These are phyloP conservation scores for Penicillium subrubescens DNA, from an alignment of 495 filamentous ascomycete genomes.

Conservation along the genomic window DNA sequence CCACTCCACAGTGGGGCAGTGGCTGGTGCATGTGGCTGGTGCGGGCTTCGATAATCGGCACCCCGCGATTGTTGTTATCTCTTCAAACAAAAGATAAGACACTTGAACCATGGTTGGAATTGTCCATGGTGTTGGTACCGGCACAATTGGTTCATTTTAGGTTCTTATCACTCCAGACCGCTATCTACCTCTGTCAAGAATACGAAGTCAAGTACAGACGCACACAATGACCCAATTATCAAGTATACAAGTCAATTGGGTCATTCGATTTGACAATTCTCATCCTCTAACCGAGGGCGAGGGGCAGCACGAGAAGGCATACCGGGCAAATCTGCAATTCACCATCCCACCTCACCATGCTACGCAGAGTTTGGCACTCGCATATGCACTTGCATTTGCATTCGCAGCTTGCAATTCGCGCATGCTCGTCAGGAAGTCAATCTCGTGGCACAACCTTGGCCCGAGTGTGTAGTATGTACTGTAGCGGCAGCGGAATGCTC, in stretches of 20 bases:
- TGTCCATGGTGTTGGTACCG: not conserved
- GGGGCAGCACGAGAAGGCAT: not conserved
- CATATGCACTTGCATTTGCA: slow-evolving; percentile 4
- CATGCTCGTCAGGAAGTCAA: slow-evolving; percentile 2
- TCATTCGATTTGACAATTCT: not conserved
- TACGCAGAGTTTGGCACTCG: not conserved
- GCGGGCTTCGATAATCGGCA: not conserved
- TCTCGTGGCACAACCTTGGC: slow-evolving; percentile 6
- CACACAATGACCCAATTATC: not conserved
- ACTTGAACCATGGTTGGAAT: not conserved
- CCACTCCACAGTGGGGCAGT: not conserved
- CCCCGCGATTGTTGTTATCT: slow-evolving; percentile 6
- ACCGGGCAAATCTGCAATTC: not conserved
- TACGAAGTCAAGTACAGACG: not conserved
- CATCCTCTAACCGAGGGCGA: not conserved
- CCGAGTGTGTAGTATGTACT: not conserved
- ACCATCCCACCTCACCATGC: slow-evolving; percentile 9
- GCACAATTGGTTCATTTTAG: not conserved
- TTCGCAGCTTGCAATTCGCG: not conserved
- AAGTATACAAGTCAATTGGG: slow-evolving; percentile 2
- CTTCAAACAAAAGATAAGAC: not conserved
- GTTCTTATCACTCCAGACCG: not conserved
- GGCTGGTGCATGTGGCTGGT: not conserved
- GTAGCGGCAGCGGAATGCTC: not conserved
- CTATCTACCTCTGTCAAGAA: not conserved